Conservation (phyloP, 345 rosid genomes). For the Eucalyptus guilfoylei region DNA sequence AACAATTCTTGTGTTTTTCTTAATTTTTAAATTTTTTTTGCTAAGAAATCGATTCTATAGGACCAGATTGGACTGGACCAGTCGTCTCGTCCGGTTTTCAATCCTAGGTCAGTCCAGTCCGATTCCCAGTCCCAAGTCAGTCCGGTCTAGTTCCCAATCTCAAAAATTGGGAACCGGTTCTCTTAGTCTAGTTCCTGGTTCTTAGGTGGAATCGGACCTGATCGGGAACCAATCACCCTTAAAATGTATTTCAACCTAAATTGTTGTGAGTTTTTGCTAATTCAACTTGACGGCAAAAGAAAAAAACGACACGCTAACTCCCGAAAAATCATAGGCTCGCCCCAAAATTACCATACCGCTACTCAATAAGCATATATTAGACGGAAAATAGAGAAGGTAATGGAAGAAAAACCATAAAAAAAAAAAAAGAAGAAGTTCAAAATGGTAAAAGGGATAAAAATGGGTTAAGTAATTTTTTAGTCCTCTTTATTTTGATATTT, state of each 20-base stretch:
- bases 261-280: neutral
- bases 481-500: neutral
- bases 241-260: no score
- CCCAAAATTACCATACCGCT: neutral
- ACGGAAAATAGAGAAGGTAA: neutral
- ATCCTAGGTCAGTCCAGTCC: accelerated
- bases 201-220: accelerated
- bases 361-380: neutral
- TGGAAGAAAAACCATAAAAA: neutral
- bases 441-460: neutral
- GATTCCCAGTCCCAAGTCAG: accelerated
- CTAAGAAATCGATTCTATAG: no score
- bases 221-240: accelerated
- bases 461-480: neutral
- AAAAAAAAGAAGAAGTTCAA: neutral
- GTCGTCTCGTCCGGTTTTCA: accelerated
- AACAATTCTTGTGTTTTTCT: no score
- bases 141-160: accelerated
- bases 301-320: neutral
- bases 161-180: no score
- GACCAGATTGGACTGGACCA: accelerated
- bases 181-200: accelerated
- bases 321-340: neutral
- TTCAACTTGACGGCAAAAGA: accelerated
- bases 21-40: no score